Percentiles rank a stretch among this genome's conserved stretches.
phyloP scores from a whole-genome alignment of 176 grass and related monocot species.

The Saccharum spontaneum region DNA sequence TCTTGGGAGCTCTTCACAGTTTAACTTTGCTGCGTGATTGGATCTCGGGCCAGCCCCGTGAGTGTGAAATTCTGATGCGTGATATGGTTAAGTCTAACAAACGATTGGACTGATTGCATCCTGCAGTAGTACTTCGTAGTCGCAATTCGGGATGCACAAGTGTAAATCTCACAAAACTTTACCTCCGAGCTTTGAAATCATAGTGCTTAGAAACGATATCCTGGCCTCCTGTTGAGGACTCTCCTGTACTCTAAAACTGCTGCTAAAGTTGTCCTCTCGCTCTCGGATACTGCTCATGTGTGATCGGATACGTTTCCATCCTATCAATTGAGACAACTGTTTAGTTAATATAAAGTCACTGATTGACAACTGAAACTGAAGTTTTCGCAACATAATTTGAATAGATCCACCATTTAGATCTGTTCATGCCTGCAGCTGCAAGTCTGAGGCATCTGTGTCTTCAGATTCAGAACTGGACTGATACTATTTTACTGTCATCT shows the following conservation, averaged over 20 bases:
- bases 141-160: background rate
- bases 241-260: background rate
- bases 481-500: background rate
- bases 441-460: background rate
- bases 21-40: background rate
- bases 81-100: background rate
- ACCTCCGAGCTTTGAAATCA: background rate
- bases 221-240: background rate
- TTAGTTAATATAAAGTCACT: background rate
- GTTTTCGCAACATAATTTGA: background rate
- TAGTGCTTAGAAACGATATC: background rate
- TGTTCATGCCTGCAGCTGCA: background rate
- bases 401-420: background rate
- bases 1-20: background rate
- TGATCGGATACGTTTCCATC: background rate
- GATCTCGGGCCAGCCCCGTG: background rate
- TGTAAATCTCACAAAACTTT: background rate
- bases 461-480: background rate
- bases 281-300: background rate
- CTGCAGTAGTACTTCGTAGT: background rate
- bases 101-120: background rate
- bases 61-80: conserved; percentile 12
- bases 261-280: background rate
- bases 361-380: background rate
- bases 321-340: background rate